Base-by-base conservation (phyloP, 192 early-diverging fungal genomes). In the Entomortierella beljakovae region DNA sequence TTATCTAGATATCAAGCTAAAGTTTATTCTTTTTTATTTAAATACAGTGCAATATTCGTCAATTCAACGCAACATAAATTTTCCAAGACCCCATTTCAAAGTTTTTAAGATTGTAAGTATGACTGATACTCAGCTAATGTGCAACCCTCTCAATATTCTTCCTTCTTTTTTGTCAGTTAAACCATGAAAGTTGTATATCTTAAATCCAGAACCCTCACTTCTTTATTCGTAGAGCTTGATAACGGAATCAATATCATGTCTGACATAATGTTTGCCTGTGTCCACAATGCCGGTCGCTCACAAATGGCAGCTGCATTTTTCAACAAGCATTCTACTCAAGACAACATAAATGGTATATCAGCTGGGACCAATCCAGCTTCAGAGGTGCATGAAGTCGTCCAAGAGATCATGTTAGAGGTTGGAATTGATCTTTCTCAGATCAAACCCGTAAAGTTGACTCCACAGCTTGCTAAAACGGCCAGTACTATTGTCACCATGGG, bases 221-320 rank as follows among this genome's bases (percentile, higher is more conserved):
- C n/a, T n/a, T n/a, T n/a, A n/a, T n/a, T n/a, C n/a, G n/a, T n/a
- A n/a, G n/a, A n/a, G n/a, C n/a, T n/a, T n/a, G n/a, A 43, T 18
- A 43, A 43, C 18, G 18, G 42, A 43, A 13, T 43, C 10, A 43
- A 43, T 22, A 31, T 37, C 8, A 76, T 76, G 73, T 3, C 73
- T 22, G 65, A 68, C 31, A 63, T 68, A 22, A 68, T 76, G 65
- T 76, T 76, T 22, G 73, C 73, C 5, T 76, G 65, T 52, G 60
- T 68, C 3, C 73, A 76, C 13, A 76, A 76, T 37, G 65, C 73
- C 3, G 73, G 73, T 26, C 49, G 73, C 1, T 76, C 65, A 0
- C 65, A 76, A 40, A 76, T 76, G 73, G 73, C 73, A 0, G 73
- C 73, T 8, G 73, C 65, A 1, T 76, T 76, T 31, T 76, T 76